These are phyloP conservation scores for Pseudogymnoascus sp. DNA, from an alignment of 2,329 filamentous ascomycete genomes.

Conservation along the genomic window DNA sequence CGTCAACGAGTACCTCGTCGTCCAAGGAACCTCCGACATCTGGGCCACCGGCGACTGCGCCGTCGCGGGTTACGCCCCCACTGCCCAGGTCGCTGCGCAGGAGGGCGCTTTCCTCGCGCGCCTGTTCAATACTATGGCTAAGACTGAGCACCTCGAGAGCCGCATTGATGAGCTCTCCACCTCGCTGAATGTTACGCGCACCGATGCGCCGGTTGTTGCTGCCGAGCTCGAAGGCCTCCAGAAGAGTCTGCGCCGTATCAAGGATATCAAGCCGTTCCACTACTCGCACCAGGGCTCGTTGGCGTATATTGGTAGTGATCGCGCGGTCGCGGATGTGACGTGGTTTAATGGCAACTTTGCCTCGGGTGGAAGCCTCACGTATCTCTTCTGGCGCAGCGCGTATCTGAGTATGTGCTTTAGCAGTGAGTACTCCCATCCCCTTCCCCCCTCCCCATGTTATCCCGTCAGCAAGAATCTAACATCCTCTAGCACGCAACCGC, in stretches of 20 bases:
- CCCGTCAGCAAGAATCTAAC: conserved; percentile 14
- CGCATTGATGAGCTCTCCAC: conserved; percentile 64
- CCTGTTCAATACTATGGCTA: conserved; percentile 98
- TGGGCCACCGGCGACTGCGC: conserved; percentile 98
- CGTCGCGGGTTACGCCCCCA: conserved; percentile 94
- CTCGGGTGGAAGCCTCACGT: conserved; percentile 86
- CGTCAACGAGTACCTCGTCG: conserved; percentile 97
- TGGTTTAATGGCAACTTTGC: conserved; percentile 98
- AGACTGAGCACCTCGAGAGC: conserved; percentile 73
- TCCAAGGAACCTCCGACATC: conserved; percentile 93
- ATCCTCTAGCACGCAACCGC: conserved; percentile 70
- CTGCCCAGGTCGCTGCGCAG: conserved; percentile 91
- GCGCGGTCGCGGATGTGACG: conserved; percentile 92
- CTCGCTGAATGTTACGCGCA: conserved; percentile 51
- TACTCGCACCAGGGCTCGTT: conserved; percentile 96
- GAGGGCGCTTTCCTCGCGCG: conserved; percentile 92
- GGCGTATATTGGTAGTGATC: conserved; percentile 97
- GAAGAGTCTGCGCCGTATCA: conserved; percentile 78
- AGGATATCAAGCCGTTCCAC: conserved; percentile 94
- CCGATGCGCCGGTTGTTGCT: conserved; percentile 58
- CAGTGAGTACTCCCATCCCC: conserved; percentile 55
- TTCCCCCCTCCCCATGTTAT: not conserved
- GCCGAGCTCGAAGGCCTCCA: conserved; percentile 77
- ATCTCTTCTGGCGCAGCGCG: conserved; percentile 95
- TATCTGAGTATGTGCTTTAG: conserved; percentile 99